These are phyloP conservation scores for Aspergillus kassunensis DNA, from an alignment of 495 filamentous ascomycete species.

Conservation along the genomic window DNA sequence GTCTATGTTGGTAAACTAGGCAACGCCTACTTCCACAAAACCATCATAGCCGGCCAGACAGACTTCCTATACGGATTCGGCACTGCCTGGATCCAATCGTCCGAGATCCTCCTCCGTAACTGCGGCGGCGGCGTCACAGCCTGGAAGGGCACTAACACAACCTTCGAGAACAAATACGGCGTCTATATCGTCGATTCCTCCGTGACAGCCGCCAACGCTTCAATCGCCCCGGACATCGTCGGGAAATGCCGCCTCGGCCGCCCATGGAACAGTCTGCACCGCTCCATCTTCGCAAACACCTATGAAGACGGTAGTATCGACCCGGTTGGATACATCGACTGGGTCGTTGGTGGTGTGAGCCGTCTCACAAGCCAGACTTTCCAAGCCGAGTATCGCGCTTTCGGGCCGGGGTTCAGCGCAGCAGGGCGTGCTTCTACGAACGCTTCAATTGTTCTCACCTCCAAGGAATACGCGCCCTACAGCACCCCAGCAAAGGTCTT, in stretches of 20 bases:
- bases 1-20: constrained; percentile 59
- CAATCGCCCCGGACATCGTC: constrained; percentile 40
- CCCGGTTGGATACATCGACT: constrained; percentile 51
- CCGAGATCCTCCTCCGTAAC: constrained; percentile 41
- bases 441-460: constrained; percentile 41
- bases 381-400: constrained; percentile 52
- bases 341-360: constrained; percentile 36
- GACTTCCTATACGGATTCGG: constrained; percentile 57
- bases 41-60: constrained; percentile 55
- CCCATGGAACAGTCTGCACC: constrained; percentile 55
- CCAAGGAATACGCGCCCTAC: constrained; percentile 38
- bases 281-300: constrained; percentile 48
- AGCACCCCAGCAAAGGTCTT: constrained; percentile 51
- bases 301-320: constrained; percentile 51
- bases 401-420: constrained; percentile 52
- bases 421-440: constrained; percentile 39
- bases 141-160: constrained; percentile 64
- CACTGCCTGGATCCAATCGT: constrained; percentile 46
- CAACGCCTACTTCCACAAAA: constrained; percentile 54
- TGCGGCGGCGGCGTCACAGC: constrained; percentile 63
- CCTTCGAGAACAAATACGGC: constrained; percentile 58
- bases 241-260: constrained; percentile 53
- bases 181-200: constrained; percentile 53
- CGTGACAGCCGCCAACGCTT: constrained; percentile 48
- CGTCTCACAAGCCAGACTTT: constrained; percentile 44